Percentiles rank a stretch among this genome's conserved stretches.
phyloP scores from a whole-genome alignment of 2,329 filamentous ascomycete genomes.

The Ophiostoma fasciatum region DNA sequence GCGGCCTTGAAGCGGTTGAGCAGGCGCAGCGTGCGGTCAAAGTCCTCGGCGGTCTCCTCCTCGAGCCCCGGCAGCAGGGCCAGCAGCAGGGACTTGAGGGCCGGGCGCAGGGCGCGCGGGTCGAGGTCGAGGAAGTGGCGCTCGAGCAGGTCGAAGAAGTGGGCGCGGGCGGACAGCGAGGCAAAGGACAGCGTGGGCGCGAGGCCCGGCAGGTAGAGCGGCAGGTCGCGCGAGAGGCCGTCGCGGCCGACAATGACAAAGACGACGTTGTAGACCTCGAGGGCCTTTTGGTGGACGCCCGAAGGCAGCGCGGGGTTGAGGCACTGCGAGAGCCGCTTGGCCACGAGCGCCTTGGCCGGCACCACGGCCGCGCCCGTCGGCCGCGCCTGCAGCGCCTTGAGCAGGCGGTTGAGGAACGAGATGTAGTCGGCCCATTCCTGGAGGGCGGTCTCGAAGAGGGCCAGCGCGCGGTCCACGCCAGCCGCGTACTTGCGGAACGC shows the following conservation, averaged over 20 bases:
- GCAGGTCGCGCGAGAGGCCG: slow-evolving; percentile 65
- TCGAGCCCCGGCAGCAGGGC: slow-evolving; percentile 84
- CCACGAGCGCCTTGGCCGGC: slow-evolving; percentile 68
- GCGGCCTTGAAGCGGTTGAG: slow-evolving; percentile 62
- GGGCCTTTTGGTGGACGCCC: slow-evolving; percentile 90
- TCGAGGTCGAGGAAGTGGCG: slow-evolving; percentile 62
- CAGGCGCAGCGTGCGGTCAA: slow-evolving; percentile 70
- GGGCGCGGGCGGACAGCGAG: slow-evolving; percentile 74
- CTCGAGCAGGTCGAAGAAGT: slow-evolving; percentile 75
- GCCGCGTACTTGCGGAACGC: slow-evolving; percentile 77
- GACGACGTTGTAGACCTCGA: slow-evolving; percentile 85
- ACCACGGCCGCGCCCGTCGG: slow-evolving; percentile 57
- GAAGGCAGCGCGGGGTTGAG: slow-evolving; percentile 86
- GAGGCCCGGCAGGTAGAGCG: slow-evolving; percentile 79
- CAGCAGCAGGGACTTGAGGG: slow-evolving; percentile 78
- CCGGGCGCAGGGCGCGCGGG: slow-evolving; percentile 59
- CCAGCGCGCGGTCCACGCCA: slow-evolving; percentile 72
- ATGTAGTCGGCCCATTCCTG: slow-evolving; percentile 99
- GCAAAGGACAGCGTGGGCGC: slow-evolving; percentile 86
- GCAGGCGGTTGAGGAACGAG: slow-evolving; percentile 77
- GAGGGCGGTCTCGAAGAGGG: slow-evolving; percentile 79
- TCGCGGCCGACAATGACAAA: slow-evolving; percentile 76
- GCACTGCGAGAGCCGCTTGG: slow-evolving; percentile 88
- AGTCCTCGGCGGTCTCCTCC: slow-evolving; percentile 94
- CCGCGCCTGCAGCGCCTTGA: slow-evolving; percentile 86